phyloP scores from a whole-genome alignment of 208 protist genomes.

The Trypanosoma cruzi region DNA sequence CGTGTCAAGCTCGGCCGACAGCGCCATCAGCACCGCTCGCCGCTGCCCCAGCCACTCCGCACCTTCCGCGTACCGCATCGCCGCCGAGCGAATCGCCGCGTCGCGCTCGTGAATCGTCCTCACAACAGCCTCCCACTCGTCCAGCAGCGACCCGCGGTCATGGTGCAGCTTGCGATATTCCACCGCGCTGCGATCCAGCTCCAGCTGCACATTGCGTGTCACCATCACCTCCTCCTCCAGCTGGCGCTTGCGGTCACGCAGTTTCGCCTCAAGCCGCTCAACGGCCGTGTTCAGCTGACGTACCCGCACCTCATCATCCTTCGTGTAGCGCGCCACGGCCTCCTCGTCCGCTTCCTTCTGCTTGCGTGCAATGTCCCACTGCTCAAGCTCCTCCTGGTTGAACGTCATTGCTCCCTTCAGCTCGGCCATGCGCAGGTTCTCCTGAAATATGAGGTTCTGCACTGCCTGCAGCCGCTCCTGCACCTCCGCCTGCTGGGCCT shows the following conservation, averaged over 20 bases:
- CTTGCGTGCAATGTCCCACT: conserved; percentile 91
- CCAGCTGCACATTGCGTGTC: conserved; percentile 86
- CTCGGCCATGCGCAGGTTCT: conserved; percentile 92
- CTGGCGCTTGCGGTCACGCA: conserved; percentile 51
- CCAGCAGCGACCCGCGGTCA: conserved; percentile 85
- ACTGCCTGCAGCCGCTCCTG: conserved; percentile 67
- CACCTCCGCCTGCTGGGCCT: conserved; percentile 51
- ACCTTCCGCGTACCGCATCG: conserved; percentile 78
- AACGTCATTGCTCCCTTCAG: conserved; percentile 91
- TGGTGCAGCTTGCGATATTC: conserved; percentile 91
- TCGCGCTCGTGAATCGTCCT: conserved; percentile 87
- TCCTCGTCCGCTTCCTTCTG: conserved; percentile 95
- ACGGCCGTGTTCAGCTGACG: conserved; percentile 83
- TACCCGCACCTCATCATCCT: conserved; percentile 87
- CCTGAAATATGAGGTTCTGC: conserved; percentile 89
- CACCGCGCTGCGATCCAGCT: conserved; percentile 92
- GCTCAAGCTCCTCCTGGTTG: conserved; percentile 95
- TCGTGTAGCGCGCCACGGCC: conserved; percentile 89
- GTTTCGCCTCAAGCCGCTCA: conserved; percentile 69
- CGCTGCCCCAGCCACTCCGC: conserved; percentile 71
- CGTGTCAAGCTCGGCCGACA: conserved; percentile 31
- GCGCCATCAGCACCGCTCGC: conserved; percentile 40
- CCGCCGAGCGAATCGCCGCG: conserved; percentile 74
- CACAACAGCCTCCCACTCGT: conserved; percentile 93
- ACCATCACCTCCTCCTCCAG: conserved; percentile 84